Conservation (phyloP, 2,329 filamentous ascomycete genomes). For the Colletotrichum brevisporum region DNA sequence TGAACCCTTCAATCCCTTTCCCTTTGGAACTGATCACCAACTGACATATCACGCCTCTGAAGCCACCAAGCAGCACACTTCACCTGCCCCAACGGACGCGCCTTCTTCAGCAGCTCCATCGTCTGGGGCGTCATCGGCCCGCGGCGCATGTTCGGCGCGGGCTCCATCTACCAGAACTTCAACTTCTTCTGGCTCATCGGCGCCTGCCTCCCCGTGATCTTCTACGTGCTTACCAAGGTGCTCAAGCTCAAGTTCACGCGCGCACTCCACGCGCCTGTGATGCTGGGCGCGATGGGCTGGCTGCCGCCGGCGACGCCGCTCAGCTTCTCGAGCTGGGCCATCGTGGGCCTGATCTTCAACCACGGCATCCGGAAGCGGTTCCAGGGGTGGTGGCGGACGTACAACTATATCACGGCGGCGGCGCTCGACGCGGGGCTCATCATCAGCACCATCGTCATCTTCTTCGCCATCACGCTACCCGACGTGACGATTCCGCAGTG, state of each 20-base stretch:
- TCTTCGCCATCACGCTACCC: slow-evolving; percentile 49
- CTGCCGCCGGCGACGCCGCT: slow-evolving; percentile 73
- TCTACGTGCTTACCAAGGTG: slow-evolving; percentile 57
- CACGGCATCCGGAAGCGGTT: slow-evolving; percentile 66
- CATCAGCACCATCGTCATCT: slow-evolving; percentile 51
- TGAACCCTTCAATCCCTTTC: rapidly evolving
- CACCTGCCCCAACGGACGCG: slow-evolving; percentile 57
- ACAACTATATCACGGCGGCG: slow-evolving; percentile 58
- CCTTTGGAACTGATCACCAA: rapidly evolving
- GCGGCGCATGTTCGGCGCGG: slow-evolving; percentile 66
- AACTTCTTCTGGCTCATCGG: slow-evolving; percentile 56
- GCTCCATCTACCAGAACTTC: slow-evolving; percentile 45
- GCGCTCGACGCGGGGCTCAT: slow-evolving; percentile 57
- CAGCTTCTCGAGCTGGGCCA: slow-evolving; percentile 71
- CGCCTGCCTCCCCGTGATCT: slow-evolving; percentile 60
- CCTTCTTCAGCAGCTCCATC: slow-evolving; percentile 66
- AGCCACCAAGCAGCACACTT: slow-evolving; percentile 56
- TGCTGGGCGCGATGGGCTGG: slow-evolving; percentile 67
- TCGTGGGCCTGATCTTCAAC: slow-evolving; percentile 72
- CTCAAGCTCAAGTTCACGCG: slow-evolving; percentile 54
- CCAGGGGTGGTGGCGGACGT: slow-evolving; percentile 70
- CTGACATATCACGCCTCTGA: slow-evolving; percentile 48
- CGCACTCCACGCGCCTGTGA: slow-evolving; percentile 69
- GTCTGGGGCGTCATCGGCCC: slow-evolving; percentile 73
- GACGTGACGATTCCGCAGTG: slow-evolving; percentile 55